Percentiles rank a stretch among this genome's conserved stretches.
phyloP scores from a whole-genome alignment of 148 eudicot species.

The Chenopodium album region DNA sequence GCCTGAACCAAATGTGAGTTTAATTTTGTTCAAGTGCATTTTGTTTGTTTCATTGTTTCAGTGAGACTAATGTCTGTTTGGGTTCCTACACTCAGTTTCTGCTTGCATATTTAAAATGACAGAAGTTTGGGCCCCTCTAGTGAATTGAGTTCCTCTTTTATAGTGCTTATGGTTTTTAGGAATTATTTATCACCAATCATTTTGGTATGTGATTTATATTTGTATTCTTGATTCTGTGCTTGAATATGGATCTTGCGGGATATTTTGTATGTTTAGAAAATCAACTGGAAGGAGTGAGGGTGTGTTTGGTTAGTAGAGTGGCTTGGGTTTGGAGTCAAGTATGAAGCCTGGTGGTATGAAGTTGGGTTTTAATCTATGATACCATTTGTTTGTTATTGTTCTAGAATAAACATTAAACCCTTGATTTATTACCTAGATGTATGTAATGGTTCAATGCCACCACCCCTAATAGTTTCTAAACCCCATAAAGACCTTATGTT shows the following conservation, averaged over 20 bases:
- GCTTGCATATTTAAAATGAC: not conserved
- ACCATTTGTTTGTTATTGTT: no score
- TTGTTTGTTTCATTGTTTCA: conserved; percentile 1
- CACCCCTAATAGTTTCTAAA: no score
- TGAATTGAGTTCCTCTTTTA: not conserved
- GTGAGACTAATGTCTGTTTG: not conserved
- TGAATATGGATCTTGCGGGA: not conserved
- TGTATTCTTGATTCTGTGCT: not conserved
- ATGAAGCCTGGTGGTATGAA: no score
- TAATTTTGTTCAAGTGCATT: not conserved
- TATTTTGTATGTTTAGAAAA: not conserved
- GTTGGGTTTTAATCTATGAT: no score
- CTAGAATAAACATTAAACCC: no score
- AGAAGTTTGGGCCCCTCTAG: not conserved
- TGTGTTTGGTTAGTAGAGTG: no score
- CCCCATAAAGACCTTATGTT: no score
- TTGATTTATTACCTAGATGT: no score
- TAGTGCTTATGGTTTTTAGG: not conserved
- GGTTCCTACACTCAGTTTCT: not conserved
- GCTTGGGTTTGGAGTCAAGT: no score
- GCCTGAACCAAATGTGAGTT: conserved; percentile 57
- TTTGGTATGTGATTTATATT: not conserved
- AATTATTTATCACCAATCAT: not conserved
- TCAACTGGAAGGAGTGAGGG: not conserved
- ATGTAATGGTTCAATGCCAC: no score